A percentile compares a stretch with the other conserved stretches of the same genome.
Conservation (phyloP, 345 rosid genomes). For the Arabis hirsuta region DNA sequence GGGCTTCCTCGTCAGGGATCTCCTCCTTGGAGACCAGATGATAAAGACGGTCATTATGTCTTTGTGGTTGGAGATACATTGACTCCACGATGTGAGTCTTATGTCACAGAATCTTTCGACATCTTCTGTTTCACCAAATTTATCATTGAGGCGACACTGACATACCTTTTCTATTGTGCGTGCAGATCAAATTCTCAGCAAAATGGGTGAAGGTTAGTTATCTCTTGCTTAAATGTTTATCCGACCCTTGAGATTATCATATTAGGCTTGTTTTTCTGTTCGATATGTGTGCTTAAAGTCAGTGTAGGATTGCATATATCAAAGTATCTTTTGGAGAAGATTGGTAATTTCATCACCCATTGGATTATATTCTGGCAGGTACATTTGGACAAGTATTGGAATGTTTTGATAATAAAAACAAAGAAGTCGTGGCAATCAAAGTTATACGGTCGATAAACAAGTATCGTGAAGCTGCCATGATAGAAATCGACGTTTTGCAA, state of each 20-base stretch:
- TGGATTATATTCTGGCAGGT: constrained; percentile 49
- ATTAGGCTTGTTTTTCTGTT: constrained; percentile 2
- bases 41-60: constrained; percentile 80
- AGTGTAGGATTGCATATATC: not conserved
- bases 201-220: constrained; percentile 86
- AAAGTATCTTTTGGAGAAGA: not conserved
- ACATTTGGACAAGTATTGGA: constrained; percentile 91
- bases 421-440: constrained; percentile 86
- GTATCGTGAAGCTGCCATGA: constrained; percentile 93
- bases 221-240: constrained; percentile 2
- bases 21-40: constrained; percentile 88
- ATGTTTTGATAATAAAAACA: constrained; percentile 78
- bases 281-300: not conserved
- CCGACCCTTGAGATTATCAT: not conserved
- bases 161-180: constrained; percentile 37
- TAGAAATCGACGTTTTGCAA: constrained; percentile 80
- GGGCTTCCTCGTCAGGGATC: constrained; percentile 54
- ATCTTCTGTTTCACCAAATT: constrained; percentile 27
- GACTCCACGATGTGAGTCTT: constrained; percentile 64
- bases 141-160: constrained; percentile 25
- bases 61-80: constrained; percentile 70
- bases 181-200: constrained; percentile 77
- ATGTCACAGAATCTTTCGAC: constrained; percentile 16
- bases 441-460: constrained; percentile 76
- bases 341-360: not conserved